Percentiles rank a stretch among this genome's conserved stretches.
Conservation (phyloP, 306 rosid species). For the Rosa multiflora region DNA sequence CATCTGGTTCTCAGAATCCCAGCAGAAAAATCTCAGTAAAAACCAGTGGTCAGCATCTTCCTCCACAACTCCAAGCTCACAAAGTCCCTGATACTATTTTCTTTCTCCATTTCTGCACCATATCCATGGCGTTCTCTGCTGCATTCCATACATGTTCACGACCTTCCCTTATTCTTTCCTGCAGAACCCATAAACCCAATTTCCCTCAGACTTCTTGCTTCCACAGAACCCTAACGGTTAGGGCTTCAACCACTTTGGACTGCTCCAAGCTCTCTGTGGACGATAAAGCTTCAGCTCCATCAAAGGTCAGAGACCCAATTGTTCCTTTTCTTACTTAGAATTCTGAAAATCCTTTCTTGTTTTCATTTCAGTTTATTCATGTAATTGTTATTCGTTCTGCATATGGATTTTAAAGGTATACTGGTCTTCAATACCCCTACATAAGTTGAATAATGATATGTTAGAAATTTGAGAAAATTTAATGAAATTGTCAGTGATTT, state of each 20-base stretch:
- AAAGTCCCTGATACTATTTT: constrained; percentile 7
- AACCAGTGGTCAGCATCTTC: constrained; percentile 31
- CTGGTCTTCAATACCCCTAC: neutral
- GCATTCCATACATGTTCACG: constrained; percentile 51
- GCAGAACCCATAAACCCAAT: constrained; percentile 45
- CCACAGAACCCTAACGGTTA: constrained; percentile 43
- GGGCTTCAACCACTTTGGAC: constrained; percentile 75
- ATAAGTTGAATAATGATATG: neutral
- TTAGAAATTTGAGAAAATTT: constrained; percentile 4
- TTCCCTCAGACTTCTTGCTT: constrained; percentile 28
- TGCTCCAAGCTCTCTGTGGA: constrained; percentile 60
- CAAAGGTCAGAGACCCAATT: constrained; percentile 48
- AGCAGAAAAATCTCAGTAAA: constrained; percentile 25
- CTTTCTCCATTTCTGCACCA: constrained; percentile 21
- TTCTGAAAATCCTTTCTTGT: neutral
- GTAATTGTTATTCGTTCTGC: neutral
- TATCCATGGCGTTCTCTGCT: constrained; percentile 66
- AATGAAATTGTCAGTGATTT: neutral
- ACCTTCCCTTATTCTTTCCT: constrained; percentile 32
- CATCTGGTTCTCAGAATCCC: neutral
- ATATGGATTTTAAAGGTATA: neutral
- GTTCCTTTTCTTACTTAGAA: neutral
- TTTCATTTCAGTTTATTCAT: neutral
- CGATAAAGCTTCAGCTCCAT: constrained; percentile 46
- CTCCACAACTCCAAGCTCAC: constrained; percentile 6